Conservation (phyloP, 2,329 filamentous ascomycete species). For the Hypoxylon sp. region DNA sequence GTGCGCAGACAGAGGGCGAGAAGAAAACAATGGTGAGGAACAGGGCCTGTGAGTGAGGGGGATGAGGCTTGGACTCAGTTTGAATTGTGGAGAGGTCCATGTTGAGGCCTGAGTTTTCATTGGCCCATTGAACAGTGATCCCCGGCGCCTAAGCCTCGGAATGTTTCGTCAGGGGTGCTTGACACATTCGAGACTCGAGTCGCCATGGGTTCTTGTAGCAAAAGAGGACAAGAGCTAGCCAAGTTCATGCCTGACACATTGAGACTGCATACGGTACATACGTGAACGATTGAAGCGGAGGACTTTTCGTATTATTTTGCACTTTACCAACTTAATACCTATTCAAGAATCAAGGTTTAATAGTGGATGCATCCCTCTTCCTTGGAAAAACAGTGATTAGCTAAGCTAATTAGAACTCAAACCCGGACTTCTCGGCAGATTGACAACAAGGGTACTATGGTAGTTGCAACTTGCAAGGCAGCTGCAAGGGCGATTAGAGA, state of each 20-base stretch:
- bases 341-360: constrained; percentile 5
- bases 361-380: background rate
- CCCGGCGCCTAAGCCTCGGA: constrained; percentile 53
- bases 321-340: constrained; percentile 6
- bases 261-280: background rate
- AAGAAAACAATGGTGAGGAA: constrained; percentile 10
- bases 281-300: constrained; percentile 5
- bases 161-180: constrained; percentile 59
- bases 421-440: constrained; percentile 36
- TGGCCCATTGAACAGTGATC: constrained; percentile 32
- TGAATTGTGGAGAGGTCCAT: constrained; percentile 37
- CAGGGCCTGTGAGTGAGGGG: constrained; percentile 21
- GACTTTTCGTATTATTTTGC: background rate
- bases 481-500: background rate
- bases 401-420: constrained; percentile 4
- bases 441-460: constrained; percentile 18
- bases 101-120: constrained; percentile 13
- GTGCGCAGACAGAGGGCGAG: constrained; percentile 11
- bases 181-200: constrained; percentile 53
- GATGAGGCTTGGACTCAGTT: constrained; percentile 41
- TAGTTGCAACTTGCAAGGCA: background rate
- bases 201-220: constrained; percentile 31
- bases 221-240: constrained; percentile 36
- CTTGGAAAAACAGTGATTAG: background rate
- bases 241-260: constrained; percentile 26